phyloP scores from a whole-genome alignment of 345 rosid species.

The Eucalyptus decipiens region DNA sequence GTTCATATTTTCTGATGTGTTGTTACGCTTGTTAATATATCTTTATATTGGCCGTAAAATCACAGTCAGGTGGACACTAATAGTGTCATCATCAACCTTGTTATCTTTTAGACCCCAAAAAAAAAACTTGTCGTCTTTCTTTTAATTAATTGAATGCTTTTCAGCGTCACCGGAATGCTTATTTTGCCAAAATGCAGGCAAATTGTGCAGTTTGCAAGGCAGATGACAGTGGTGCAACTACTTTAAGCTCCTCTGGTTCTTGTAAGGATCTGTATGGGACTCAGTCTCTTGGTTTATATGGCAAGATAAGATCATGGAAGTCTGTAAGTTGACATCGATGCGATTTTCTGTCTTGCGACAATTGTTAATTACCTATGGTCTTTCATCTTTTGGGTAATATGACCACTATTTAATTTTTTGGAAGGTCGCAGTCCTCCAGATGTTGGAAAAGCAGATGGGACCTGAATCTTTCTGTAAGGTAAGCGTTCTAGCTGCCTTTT shows the following conservation, averaged over 20 bases:
- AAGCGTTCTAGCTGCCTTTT: conserved; percentile 7
- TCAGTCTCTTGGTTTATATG: conserved; percentile 70
- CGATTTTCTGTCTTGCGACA: not conserved
- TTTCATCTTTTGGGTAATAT: not conserved
- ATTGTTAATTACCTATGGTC: not conserved
- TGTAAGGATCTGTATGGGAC: conserved; percentile 89
- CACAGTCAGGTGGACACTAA: not conserved
- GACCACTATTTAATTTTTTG: not conserved
- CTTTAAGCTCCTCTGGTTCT: conserved; percentile 73
- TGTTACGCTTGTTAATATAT: not conserved
- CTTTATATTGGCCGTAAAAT: not conserved
- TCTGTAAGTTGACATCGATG: conserved; percentile 49
- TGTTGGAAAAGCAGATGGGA: conserved; percentile 99
- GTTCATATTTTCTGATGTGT: not conserved
- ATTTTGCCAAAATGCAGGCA: conserved; percentile 39
- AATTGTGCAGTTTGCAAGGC: conserved; percentile 93
- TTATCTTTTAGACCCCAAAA: not conserved
- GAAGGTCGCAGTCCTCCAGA: conserved; percentile 92
- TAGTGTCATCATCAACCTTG: not conserved
- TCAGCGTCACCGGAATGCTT: not conserved
- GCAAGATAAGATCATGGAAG: conserved; percentile 93
- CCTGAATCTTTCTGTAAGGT: conserved; percentile 91
- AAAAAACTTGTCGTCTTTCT: not conserved
- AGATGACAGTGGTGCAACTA: conserved; percentile 80
- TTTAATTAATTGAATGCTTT: not conserved